These are phyloP conservation scores for Leishmania turanica DNA, from an alignment of 208 protist species.

Conservation along the genomic window DNA sequence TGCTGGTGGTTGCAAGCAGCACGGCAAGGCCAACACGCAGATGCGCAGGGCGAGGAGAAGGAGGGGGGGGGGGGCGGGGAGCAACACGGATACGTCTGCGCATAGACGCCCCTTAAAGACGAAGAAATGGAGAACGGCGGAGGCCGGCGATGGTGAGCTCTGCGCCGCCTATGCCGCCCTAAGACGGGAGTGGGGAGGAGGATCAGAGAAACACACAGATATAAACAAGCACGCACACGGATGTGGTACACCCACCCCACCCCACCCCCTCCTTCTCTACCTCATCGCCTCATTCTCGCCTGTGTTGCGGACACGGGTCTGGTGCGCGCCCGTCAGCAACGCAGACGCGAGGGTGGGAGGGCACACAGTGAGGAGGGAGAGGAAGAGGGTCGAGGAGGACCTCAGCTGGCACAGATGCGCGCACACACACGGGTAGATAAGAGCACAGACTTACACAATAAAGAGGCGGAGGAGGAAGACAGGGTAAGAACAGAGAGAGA, in stretches of 20 bases:
- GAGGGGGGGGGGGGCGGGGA: no score
- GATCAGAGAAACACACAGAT: not conserved
- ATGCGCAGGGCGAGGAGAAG: no score
- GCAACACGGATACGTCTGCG: not conserved
- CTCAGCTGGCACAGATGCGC: not conserved
- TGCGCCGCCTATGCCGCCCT: not conserved
- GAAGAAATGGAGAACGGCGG: not conserved
- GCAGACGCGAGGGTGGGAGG: no score
- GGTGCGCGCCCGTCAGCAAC: no score
- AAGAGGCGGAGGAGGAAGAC: not conserved
- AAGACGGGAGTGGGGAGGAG: not conserved
- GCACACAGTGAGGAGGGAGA: not conserved
- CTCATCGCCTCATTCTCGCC: no score
- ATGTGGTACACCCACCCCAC: no score
- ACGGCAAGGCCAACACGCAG: not conserved
- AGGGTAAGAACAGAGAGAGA: no score
- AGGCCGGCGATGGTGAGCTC: not conserved
- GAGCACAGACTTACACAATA: not conserved
- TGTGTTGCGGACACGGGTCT: no score
- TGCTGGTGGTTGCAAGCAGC: not conserved
- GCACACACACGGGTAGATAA: not conserved
- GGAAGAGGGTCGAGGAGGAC: not conserved
- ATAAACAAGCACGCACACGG: not conserved
- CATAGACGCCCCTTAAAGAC: not conserved
- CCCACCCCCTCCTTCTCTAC: no score